Evolutionary conservation across 345 rosid species (phyloP).

Genomic region (Pelargonium nanum): DNA sequence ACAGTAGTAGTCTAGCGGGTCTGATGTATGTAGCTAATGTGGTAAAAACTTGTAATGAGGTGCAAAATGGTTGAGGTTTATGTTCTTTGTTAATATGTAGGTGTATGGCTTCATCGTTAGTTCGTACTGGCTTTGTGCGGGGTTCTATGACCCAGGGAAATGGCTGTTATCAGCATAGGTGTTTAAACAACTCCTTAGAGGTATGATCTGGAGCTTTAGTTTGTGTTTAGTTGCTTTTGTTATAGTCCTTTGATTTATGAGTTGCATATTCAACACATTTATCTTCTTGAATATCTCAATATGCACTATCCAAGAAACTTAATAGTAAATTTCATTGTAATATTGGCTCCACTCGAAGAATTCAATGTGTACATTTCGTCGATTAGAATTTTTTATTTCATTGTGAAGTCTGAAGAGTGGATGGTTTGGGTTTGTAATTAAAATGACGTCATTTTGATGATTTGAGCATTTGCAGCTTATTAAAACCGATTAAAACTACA

Average conservation of each 20-base stretch:
- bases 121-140: constrained; percentile 89
- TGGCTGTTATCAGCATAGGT: constrained; percentile 95
- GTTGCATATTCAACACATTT: background rate
- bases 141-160: constrained; percentile 90
- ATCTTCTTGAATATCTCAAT: background rate
- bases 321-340: no score
- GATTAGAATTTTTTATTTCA: no score
- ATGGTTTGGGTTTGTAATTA: no score
- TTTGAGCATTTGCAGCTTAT: no score
- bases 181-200: constrained; percentile 72
- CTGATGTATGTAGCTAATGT: background rate
- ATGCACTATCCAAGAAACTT: no score
- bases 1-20: background rate
- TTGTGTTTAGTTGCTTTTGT: background rate
- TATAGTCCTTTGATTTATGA: background rate
- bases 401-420: no score
- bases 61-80: constrained; percentile 14
- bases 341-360: no score
- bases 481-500: no score
- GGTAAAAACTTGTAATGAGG: background rate
- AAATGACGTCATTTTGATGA: no score
- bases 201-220: constrained; percentile 27
- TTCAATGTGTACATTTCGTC: no score
- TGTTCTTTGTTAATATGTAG: constrained; percentile 28
- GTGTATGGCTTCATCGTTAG: constrained; percentile 98